These are phyloP conservation scores for Raphanus sativus DNA, from an alignment of 345 rosid species.

Conservation along the genomic window DNA sequence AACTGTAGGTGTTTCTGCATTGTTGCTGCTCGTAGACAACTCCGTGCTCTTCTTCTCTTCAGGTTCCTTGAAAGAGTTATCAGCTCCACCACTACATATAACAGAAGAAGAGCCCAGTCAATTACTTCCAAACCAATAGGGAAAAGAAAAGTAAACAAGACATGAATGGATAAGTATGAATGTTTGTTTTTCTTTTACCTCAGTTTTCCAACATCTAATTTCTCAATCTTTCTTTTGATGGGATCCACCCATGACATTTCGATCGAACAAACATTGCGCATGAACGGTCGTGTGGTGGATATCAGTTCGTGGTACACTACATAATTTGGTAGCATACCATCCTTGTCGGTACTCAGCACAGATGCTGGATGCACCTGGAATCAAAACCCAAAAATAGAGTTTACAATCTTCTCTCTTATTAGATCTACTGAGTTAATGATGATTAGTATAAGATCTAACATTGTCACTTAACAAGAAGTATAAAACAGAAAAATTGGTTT, in stretches of 20 bases:
- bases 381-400: background rate
- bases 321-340: slow-evolving; percentile 72
- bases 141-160: background rate
- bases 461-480: background rate
- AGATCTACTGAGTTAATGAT: background rate
- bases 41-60: slow-evolving; percentile 44
- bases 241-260: slow-evolving; percentile 77
- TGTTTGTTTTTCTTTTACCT: slow-evolving; percentile 50
- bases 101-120: slow-evolving; percentile 6
- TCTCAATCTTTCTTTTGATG: slow-evolving; percentile 67
- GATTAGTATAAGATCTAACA: background rate
- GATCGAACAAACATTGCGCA: slow-evolving; percentile 71
- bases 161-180: background rate
- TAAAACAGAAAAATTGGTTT: no score
- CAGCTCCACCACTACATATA: slow-evolving; percentile 64
- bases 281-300: slow-evolving; percentile 74
- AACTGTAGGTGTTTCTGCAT: slow-evolving; percentile 27
- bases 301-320: slow-evolving; percentile 86
- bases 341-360: slow-evolving; percentile 59
- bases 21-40: slow-evolving; percentile 27
- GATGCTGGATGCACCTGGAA: slow-evolving; percentile 84
- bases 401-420: background rate
- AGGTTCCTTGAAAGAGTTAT: slow-evolving; percentile 32
- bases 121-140: background rate
- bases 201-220: slow-evolving; percentile 57